Evolutionary conservation across 169 alveolate species (phyloP), one percentile per base, ranked within the genome.

Genomic region (Amoebophrya sp.): DNA sequence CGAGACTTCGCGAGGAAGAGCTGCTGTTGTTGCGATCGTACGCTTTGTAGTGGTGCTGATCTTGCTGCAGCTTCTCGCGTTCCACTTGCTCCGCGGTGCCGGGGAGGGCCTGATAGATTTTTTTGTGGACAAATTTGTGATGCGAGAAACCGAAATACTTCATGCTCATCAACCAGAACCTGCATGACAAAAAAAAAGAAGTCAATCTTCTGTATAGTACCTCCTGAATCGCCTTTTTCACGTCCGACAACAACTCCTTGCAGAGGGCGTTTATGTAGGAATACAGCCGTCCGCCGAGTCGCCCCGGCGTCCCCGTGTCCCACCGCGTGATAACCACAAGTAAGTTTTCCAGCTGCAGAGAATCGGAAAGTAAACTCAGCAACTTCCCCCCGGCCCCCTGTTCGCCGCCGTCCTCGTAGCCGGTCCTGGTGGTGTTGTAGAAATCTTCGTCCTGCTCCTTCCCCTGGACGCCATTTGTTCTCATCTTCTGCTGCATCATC

Each of bases 351-450:
- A 66, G 18, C 35, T n/a, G 38, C 29, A 66, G 83, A 3, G 35
- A 7, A n/a, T 66, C 83, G 10, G 83, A 66, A 2, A 66, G 83
- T 25, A 66, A 25, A 25, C 32, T 66, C 83, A 66, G 83, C 83
- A 66, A n/a, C 35, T 66, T 66, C 29, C 83, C 83, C 10, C 83
- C 83, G 10, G 83, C 83, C 29, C 83, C 83, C 35, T 66, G 83
- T 25, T 66, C 83, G 83, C 83, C 83, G 1, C 83, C 83, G 35
- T 66, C 83, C 35, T 66, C 83, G 83, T 66, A 66, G 7, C 83
- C 83, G 83, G 83, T 25, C 83, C 35, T 12, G 83, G 10, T 66
- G 10, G 83, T 47, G 66, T 18, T 47, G 18, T n/a, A n/a, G n/a
- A n/a, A n/a, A n/a, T n/a, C 66, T 47, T 47, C 66, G 7, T 47